Base-by-base conservation (phyloP, 2,329 filamentous ascomycete species). In the Mariannaea sp. region DNA sequence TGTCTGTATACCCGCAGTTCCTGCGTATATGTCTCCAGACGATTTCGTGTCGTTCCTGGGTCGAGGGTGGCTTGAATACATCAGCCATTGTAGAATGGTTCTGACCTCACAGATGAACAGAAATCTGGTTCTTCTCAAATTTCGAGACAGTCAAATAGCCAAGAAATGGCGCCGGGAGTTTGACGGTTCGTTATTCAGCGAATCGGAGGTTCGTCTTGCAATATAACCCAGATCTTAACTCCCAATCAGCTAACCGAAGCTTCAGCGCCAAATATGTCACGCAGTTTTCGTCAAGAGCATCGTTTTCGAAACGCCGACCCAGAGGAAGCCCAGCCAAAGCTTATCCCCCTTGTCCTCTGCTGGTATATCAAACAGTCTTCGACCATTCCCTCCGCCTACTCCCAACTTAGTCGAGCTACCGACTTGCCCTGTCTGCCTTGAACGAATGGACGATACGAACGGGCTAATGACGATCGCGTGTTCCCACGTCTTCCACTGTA, bases 401-500 rank as follows among this genome's bases (percentile, higher is more conserved):
- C 89, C 92, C 1, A 88, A 90, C 43, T 80, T 97, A 1, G 82
- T 96, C 48, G 94, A 99, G 73, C 77, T 99, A 10, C 94, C 94
- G 2, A 97, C 94, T 1, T 99, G 94, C 60, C 92, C 94, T 0
- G 94, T 99, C 8, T 99, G 94, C 62, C 81, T 99, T 5, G 94
- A 99, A 71, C 87, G 93, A 41, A 99, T 99, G 94, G 94, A 99
- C 67, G 93, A 97, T 70, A 97, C 92, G 0, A 95, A 92, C 0
- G 94, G 94, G 0, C 79, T 99, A 2, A 84, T 99, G 68, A 99
- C 94, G 1, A 97, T 97, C 33, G 87, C 95, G 24, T 99, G 94
- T 69, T 93, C 97, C 67, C 94, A 99, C 66, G 91, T 97, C 45
- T 99, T 99, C 69, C 94, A 99, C 71, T 97, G 94, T 69, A 92